Conservation (phyloP, 768 basidiomycete species). For the Leccinum rimulosum region DNA sequence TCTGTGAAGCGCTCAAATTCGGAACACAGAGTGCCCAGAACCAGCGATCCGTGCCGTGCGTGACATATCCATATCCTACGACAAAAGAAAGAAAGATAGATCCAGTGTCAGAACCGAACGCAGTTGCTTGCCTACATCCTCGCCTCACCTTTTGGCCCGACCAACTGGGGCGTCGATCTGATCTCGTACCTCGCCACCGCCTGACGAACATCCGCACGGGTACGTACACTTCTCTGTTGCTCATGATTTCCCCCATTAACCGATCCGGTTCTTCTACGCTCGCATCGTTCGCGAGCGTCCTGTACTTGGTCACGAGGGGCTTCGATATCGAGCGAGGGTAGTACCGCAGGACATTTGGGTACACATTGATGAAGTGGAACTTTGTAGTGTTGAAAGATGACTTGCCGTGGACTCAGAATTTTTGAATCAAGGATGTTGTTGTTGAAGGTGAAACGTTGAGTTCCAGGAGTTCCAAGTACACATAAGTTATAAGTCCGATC, state of each 20-base stretch:
- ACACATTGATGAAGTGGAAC: too few species aligned
- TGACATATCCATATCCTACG: constrained; percentile 50
- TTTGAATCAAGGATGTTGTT: too few species aligned
- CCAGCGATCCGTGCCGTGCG: constrained; percentile 61
- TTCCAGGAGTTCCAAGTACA: too few species aligned
- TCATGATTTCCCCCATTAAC: constrained; percentile 58
- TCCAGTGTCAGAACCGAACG: too few species aligned
- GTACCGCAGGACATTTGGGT: too few species aligned
- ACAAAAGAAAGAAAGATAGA: too few species aligned
- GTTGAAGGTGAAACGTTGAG: too few species aligned
- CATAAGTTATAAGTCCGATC: too few species aligned
- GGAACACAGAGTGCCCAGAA: constrained; percentile 40
- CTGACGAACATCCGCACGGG: constrained; percentile 60
- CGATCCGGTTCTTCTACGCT: constrained; percentile 42
- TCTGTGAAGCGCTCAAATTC: constrained; percentile 43
- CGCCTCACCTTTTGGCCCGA: constrained; percentile 41
- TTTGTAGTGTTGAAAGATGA: too few species aligned
- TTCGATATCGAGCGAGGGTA: constrained; percentile 34
- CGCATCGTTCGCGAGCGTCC: constrained; percentile 26
- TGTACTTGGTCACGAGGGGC: constrained; percentile 34
- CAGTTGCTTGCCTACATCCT: background rate
- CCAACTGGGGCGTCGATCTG: background rate
- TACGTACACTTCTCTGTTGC: constrained; percentile 63
- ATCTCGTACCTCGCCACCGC: constrained; percentile 66
- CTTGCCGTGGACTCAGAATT: too few species aligned